Evolutionary conservation across 371 early-diverging fungal species (phyloP).

Genomic region (Edhazardia aedis): DNA sequence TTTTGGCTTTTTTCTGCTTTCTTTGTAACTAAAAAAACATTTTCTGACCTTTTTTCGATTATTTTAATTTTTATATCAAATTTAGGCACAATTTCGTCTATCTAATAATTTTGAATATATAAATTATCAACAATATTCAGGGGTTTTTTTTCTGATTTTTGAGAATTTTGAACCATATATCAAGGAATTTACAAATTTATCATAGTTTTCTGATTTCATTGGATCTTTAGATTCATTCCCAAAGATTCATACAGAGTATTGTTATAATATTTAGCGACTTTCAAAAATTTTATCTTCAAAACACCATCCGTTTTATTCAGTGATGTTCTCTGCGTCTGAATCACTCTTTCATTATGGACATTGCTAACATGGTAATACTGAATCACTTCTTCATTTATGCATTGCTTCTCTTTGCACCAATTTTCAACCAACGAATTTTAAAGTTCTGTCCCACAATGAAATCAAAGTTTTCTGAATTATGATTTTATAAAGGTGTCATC

Average conservation of each 20-base stretch:
- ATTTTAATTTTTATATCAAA: no score
- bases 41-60: no score
- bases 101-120: no score
- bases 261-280: constrained; percentile 16
- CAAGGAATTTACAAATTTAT: no score
- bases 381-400: not conserved
- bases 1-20: no score
- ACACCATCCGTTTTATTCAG: not conserved
- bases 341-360: not conserved
- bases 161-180: no score
- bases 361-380: not conserved
- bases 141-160: no score
- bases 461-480: not conserved
- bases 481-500: not conserved
- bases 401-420: not conserved
- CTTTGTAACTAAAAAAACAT: no score
- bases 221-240: not conserved
- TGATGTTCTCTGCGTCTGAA: not conserved
- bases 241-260: constrained; percentile 2
- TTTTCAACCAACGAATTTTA: not conserved
- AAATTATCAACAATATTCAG: no score
- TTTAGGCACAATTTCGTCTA: no score
- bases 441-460: not conserved
- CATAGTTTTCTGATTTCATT: no score
- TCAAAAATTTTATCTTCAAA: no score